These are phyloP conservation scores for Serendipita sp. DNA, from an alignment of 768 basidiomycete species.

Conservation along the genomic window DNA sequence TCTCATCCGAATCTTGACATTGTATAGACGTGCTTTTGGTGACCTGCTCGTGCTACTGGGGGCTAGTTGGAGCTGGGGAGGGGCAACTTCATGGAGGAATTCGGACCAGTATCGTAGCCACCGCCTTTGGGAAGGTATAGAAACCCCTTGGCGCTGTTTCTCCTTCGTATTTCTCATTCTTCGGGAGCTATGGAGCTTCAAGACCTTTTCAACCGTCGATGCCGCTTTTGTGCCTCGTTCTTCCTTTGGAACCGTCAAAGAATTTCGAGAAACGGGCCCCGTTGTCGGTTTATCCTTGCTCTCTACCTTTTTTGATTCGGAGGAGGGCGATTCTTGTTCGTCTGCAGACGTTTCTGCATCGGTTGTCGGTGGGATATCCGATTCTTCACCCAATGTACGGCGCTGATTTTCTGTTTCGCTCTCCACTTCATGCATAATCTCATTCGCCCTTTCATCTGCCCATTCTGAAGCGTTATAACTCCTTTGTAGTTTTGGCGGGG, in stretches of 20 bases:
- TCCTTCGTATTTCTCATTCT: slow-evolving; percentile 40
- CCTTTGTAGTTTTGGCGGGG: slow-evolving; percentile 30
- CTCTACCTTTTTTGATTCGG: neutral
- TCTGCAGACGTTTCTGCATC: neutral
- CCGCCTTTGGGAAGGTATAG: slow-evolving; percentile 66
- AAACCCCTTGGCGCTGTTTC: slow-evolving; percentile 36
- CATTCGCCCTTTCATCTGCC: slow-evolving; percentile 31
- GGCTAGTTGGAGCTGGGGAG: slow-evolving; percentile 20
- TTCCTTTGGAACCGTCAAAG: neutral
- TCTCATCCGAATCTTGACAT: slow-evolving; percentile 42
- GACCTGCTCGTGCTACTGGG: slow-evolving; percentile 5
- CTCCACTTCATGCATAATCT: slow-evolving; percentile 25
- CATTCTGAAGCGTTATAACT: slow-evolving; percentile 32
- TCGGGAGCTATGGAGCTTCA: slow-evolving; percentile 50
- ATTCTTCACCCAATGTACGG: neutral
- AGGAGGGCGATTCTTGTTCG: neutral
- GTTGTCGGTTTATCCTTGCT: neutral
- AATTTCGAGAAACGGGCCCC: no score
- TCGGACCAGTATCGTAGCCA: slow-evolving; percentile 68
- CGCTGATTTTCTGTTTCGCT: slow-evolving; percentile 13
- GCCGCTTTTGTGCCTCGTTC: slow-evolving; percentile 8
- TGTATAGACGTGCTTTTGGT: slow-evolving; percentile 37
- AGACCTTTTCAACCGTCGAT: slow-evolving; percentile 33
- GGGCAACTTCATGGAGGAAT: slow-evolving; percentile 39
- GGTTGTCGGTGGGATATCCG: neutral